Evolutionary conservation across 2,329 filamentous ascomycete species (phyloP).

Genomic region (Calonectria naviculata): DNA sequence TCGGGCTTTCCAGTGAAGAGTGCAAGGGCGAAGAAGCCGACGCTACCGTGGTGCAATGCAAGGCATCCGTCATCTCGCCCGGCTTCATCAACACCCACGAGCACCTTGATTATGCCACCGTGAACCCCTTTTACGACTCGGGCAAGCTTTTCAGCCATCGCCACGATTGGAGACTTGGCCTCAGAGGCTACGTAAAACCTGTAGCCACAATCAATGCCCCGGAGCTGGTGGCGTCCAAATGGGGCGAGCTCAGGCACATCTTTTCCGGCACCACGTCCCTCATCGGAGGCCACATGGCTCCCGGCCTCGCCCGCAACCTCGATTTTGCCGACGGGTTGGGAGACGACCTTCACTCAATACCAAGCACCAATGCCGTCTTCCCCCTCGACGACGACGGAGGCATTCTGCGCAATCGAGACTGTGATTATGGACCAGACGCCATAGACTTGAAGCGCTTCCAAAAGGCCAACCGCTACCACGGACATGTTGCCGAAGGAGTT

Average conservation of each 20-base stretch:
- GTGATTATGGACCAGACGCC: conserved; percentile 4
- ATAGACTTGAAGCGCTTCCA: not conserved
- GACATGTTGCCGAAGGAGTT: conserved; percentile 10
- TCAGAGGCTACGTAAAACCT: not conserved
- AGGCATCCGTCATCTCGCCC: conserved; percentile 15
- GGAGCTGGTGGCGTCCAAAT: not conserved
- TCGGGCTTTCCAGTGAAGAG: not conserved
- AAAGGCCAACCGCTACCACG: not conserved
- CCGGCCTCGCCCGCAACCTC: conserved; percentile 15
- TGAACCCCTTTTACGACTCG: not conserved
- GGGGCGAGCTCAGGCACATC: conserved; percentile 16
- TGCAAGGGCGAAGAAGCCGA: not conserved
- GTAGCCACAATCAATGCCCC: not conserved
- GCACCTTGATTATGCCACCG: conserved; percentile 18
- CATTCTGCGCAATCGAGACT: conserved; percentile 8
- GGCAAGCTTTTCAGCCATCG: conserved; percentile 3
- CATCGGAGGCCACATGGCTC: conserved; percentile 8
- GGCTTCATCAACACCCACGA: conserved; percentile 20
- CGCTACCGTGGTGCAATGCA: conserved; percentile 3
- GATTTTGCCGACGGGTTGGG: conserved; percentile 8
- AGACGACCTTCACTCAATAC: not conserved
- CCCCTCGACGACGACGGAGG: conserved; percentile 3
- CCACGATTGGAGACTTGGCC: conserved; percentile 19
- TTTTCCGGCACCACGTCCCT: conserved; percentile 18
- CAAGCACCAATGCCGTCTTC: not conserved